Percentiles rank a stretch among this genome's conserved stretches.
Conservation (phyloP, 2,329 filamentous ascomycete species). For the Pleurostoma richardsiae region DNA sequence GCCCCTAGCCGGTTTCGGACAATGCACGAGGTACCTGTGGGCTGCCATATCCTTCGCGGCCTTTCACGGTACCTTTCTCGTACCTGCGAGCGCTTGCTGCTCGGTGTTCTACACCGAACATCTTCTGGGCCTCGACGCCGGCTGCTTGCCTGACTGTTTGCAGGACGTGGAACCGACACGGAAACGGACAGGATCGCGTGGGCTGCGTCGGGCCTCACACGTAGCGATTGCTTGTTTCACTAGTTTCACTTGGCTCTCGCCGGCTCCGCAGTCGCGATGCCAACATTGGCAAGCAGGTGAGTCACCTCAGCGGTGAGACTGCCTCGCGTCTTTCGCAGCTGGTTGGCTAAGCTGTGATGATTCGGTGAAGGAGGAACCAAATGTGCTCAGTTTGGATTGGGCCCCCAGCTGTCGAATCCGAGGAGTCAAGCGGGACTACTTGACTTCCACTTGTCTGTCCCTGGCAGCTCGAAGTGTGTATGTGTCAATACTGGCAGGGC, state of each 20-base stretch:
- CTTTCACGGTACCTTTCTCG: background rate
- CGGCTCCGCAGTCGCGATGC: too few species aligned
- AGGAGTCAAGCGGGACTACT: background rate
- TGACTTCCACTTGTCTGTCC: background rate
- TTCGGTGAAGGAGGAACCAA: background rate
- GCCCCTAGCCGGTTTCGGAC: background rate
- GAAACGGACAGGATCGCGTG: too few species aligned
- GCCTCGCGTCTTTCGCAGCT: too few species aligned
- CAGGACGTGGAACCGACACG: background rate
- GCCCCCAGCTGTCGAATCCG: background rate
- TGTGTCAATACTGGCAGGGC: background rate
- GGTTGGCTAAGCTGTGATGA: too few species aligned
- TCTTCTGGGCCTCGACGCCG: background rate
- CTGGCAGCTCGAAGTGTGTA: background rate
- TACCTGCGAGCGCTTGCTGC: background rate
- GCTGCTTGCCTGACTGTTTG: background rate
- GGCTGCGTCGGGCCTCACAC: too few species aligned
- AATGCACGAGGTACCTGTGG: background rate
- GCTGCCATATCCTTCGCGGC: background rate
- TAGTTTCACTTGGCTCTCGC: too few species aligned
- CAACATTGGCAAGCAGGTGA: too few species aligned
- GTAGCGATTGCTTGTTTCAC: too few species aligned
- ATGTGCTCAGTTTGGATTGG: background rate
- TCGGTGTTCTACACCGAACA: background rate
- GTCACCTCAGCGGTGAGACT: too few species aligned